Percentiles rank a stretch among this genome's conserved stretches.
These are phyloP conservation scores for Fusarium sp. DNA, from an alignment of 2,329 filamentous ascomycete genomes.

Conservation along the genomic window DNA sequence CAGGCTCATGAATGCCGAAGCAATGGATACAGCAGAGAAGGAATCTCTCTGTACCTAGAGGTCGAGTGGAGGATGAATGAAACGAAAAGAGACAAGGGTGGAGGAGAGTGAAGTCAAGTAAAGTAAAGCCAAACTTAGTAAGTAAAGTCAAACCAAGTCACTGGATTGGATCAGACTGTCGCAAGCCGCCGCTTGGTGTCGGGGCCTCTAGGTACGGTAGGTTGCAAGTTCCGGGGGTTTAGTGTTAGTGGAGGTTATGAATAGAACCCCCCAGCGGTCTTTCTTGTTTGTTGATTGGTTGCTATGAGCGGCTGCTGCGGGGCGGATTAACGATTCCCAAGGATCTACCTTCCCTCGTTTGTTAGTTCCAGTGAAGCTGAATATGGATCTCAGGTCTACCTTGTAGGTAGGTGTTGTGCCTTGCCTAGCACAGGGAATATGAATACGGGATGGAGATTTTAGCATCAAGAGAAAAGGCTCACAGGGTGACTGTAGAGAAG, in stretches of 20 bases:
- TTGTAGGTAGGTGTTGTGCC: not conserved
- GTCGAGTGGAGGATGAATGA: not conserved
- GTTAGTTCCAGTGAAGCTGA: not conserved
- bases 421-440: not conserved
- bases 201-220: constrained; percentile 4
- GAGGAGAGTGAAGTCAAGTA: constrained; percentile 25
- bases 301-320: constrained; percentile 17
- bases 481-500: not conserved
- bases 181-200: constrained; percentile 23
- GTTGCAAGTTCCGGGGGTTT: constrained; percentile 29
- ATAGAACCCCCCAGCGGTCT: not conserved
- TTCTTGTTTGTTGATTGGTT: constrained; percentile 26
- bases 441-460: not conserved
- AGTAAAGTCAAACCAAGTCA: constrained; percentile 15
- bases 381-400: not conserved
- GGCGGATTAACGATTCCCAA: constrained; percentile 46
- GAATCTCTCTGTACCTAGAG: not conserved
- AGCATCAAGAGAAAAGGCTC: not conserved
- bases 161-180: constrained; percentile 9
- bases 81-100: constrained; percentile 27
- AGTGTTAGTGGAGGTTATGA: constrained; percentile 2
- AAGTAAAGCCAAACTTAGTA: not conserved
- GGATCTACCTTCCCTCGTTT: constrained; percentile 11
- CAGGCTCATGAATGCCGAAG: not conserved
- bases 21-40: not conserved